Conservation (phyloP, 257 asterid genomes). For the Jaltomata sinuosa region DNA sequence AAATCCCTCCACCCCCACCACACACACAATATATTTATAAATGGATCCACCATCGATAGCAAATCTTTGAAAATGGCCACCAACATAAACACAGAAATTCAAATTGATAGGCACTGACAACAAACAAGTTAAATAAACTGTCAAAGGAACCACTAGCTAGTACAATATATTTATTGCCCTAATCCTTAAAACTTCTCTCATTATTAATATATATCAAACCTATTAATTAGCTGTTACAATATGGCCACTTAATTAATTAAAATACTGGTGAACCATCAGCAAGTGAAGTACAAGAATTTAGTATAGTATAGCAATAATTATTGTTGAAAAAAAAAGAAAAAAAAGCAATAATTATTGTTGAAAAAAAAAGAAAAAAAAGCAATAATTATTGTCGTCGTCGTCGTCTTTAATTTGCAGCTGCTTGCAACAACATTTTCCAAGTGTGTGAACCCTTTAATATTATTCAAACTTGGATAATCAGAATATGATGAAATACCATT, state of each 20-base stretch:
- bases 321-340: too few species aligned
- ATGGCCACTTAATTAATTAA: background rate
- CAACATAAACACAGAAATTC: background rate
- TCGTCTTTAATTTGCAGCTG: too few species aligned
- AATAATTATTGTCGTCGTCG: background rate
- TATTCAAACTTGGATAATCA: background rate
- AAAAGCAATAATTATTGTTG: too few species aligned
- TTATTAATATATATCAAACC: background rate
- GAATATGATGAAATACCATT: background rate
- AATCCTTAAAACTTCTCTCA: background rate
- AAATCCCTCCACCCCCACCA: background rate
- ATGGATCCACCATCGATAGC: background rate
- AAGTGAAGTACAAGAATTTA: background rate
- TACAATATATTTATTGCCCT: background rate
- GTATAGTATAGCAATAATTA: background rate
- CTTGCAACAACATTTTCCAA: background rate
- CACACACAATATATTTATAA: background rate
- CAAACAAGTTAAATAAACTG: background rate
- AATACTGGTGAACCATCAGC: background rate
- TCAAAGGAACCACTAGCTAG: background rate
- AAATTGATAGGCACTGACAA: background rate
- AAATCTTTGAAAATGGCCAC: background rate
- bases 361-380: too few species aligned
- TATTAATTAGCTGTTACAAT: background rate
- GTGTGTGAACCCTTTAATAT: background rate